phyloP scores from a whole-genome alignment of 2,329 filamentous ascomycete genomes.

The Alternaria conjuncta region DNA sequence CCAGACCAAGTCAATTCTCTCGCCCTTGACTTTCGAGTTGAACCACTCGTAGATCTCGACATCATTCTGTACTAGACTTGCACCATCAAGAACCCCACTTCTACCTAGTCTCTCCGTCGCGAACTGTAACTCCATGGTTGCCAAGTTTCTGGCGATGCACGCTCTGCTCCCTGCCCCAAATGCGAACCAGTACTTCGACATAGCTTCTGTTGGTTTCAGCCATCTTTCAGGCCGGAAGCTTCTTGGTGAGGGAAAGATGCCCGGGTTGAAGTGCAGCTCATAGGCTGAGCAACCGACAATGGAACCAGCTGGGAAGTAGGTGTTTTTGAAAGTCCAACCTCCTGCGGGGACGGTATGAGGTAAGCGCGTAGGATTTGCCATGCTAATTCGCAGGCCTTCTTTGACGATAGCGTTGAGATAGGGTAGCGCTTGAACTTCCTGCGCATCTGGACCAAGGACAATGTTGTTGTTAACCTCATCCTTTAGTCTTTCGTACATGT shows the following conservation, averaged over 20 bases:
- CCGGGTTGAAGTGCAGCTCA: slow-evolving; percentile 34
- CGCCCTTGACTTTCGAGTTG: slow-evolving; percentile 59
- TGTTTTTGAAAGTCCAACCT: slow-evolving; percentile 37
- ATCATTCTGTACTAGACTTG: slow-evolving; percentile 48
- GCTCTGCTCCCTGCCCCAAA: slow-evolving; percentile 41
- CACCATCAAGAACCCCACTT: slow-evolving; percentile 54
- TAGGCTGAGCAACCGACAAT: slow-evolving; percentile 40
- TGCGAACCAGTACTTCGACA: slow-evolving; percentile 44
- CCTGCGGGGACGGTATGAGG: slow-evolving; percentile 35
- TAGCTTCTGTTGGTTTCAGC: slow-evolving; percentile 33
- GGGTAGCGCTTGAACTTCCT: slow-evolving; percentile 42
- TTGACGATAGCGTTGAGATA: slow-evolving; percentile 57
- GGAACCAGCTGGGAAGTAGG: slow-evolving; percentile 29
- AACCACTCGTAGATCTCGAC: slow-evolving; percentile 65
- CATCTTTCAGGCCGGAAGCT: slow-evolving; percentile 42
- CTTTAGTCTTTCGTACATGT: slow-evolving; percentile 26
- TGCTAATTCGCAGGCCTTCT: slow-evolving; percentile 54
- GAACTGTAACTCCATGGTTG: slow-evolving; percentile 36
- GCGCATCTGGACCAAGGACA: slow-evolving; percentile 9
- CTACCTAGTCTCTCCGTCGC: slow-evolving; percentile 51
- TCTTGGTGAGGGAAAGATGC: slow-evolving; percentile 23
- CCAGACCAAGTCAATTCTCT: slow-evolving; percentile 52
- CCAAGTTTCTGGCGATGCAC: slow-evolving; percentile 42
- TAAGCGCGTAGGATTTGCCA: slow-evolving; percentile 44
- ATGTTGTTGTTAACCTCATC: slow-evolving; percentile 27